Conservation (phyloP, 176 grass and related monocot genomes). For the Oryza glaberrima region DNA sequence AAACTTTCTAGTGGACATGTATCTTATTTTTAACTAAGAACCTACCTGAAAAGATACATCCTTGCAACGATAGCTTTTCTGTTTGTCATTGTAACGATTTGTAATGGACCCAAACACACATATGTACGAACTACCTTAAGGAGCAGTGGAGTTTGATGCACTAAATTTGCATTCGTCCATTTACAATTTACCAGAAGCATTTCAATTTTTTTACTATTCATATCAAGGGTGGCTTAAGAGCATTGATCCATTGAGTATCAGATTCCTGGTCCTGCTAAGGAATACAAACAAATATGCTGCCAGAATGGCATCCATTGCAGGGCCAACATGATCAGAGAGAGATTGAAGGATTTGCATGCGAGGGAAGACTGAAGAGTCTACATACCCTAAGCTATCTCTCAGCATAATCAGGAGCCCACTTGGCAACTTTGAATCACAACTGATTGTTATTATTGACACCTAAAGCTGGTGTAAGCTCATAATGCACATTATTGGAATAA, state of each 20-base stretch:
- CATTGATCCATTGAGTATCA: slow-evolving; percentile 19
- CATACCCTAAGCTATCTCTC: neutral
- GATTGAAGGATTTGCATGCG: neutral
- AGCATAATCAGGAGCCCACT: slow-evolving; percentile 15
- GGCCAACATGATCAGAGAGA: neutral
- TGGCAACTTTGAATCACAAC: slow-evolving; percentile 24
- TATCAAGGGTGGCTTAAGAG: neutral
- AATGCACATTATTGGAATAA: slow-evolving; percentile 18
- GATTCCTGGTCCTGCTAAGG: slow-evolving; percentile 10
- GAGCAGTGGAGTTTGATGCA: slow-evolving; percentile 1
- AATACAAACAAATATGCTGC: neutral
- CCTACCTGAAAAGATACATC: neutral
- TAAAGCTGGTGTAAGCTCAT: slow-evolving; percentile 24
- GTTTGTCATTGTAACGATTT: neutral
- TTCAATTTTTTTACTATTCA: neutral
- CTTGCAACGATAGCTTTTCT: neutral
- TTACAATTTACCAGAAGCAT: slow-evolving; percentile 20
- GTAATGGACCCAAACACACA: neutral
- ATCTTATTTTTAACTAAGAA: slow-evolving; percentile 23
- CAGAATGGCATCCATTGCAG: neutral
- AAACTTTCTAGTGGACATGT: neutral
- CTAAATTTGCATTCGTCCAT: neutral
- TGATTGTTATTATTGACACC: slow-evolving; percentile 9
- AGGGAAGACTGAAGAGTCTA: neutral
- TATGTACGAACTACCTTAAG: neutral